These are phyloP conservation scores for Quercus alba DNA, from an alignment of 306 rosid genomes.

Conservation along the genomic window DNA sequence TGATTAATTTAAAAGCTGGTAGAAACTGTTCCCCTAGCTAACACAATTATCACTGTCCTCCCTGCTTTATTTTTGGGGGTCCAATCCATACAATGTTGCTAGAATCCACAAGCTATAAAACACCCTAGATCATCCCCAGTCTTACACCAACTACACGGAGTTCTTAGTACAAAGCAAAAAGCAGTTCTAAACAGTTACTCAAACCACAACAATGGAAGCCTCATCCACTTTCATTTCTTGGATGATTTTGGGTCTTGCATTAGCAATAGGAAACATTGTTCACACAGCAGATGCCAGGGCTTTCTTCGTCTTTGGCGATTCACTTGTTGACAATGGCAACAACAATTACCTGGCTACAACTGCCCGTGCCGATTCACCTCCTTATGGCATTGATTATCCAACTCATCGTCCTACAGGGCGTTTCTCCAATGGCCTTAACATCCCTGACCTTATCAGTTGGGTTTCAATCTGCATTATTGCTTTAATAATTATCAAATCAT, in stretches of 20 bases:
- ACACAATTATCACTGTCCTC: background rate
- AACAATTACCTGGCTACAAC: conserved; percentile 58
- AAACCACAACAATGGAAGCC: background rate
- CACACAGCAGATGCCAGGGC: conserved; percentile 38
- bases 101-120: background rate
- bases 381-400: conserved; percentile 65
- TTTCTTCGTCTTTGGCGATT: conserved; percentile 68
- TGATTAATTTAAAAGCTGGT: background rate
- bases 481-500: background rate
- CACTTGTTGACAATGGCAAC: conserved; percentile 67
- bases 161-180: no score
- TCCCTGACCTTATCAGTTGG: conserved; percentile 61
- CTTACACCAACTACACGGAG: background rate
- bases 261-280: conserved; percentile 11
- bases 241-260: background rate
- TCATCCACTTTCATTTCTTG: background rate
- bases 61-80: background rate
- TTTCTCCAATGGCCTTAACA: conserved; percentile 68
- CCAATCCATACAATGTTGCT: background rate
- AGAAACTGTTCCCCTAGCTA: background rate
- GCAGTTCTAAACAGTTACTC: background rate
- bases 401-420: conserved; percentile 56
- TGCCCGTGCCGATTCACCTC: conserved; percentile 67
- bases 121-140: background rate
- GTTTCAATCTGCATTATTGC: background rate